Base-by-base conservation (phyloP, 345 rosid species). In the Theobroma cacao region DNA sequence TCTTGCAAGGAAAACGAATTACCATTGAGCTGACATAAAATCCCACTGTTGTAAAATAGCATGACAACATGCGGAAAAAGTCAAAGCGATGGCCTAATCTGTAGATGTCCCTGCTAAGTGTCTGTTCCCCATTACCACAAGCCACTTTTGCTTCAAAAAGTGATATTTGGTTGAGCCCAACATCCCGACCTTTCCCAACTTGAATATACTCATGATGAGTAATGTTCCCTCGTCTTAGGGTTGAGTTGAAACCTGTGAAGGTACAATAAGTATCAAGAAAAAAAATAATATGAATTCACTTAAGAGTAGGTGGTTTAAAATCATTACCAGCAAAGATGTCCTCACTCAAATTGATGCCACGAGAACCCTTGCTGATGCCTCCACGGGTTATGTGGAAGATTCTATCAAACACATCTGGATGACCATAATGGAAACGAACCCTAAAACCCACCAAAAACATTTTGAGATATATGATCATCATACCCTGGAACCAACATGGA, bases 161-260 rank as follows among this genome's bases (percentile, higher is more conserved):
- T 60, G 99, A 92, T 76, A 96, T 93, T 81, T 96, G 99, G 86
- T 92, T 92, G 77, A 96, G 90, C 69, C 99, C 99, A 52, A 96
- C 99, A 84, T 96, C 99, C 81, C 99, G 90, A 75, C 99, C 99
- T 88, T 96, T 96, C 69, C 99, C 99, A 81, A 96, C 98, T 90
- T 96, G 99, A 75, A 96, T 94, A 79, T 96, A 96, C 89, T 96
- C 99, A 80, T 94, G 99, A 85, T 96, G 99, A 81, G 99, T 96
- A 58, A 96, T 74, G 88, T 96, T 94, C 47, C 98, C 99, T 74
- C 92, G 88, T 83, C 99, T 90, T 75, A 94, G 81, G 47, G 95
- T 92, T 65, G 98, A 96, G 85, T 96, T 96, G 83, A 96, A 94
- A 80, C 99, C 99, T 94, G 75, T 34, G 45, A 56, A 22, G 66